These are phyloP conservation scores for Rostrohypoxylon terebratum DNA, from an alignment of 495 filamentous ascomycete species.

Conservation along the genomic window DNA sequence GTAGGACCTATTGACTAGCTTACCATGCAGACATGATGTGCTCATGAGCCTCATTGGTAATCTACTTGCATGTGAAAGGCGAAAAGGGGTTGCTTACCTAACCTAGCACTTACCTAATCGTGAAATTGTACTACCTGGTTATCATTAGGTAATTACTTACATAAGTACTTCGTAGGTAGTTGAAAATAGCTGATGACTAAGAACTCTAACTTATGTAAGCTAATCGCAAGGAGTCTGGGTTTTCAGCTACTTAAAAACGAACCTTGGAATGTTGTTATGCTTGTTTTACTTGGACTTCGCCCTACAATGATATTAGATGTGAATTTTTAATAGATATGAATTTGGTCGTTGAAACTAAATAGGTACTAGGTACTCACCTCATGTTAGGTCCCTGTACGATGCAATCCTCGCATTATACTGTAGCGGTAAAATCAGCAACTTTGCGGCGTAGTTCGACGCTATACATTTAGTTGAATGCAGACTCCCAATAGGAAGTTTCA, in stretches of 20 bases:
- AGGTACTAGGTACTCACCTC: neutral
- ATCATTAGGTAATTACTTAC: neutral
- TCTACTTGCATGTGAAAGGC: neutral
- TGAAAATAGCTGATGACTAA: no score
- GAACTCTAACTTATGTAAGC: no score
- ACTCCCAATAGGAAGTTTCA: constrained; percentile 7
- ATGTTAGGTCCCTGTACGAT: neutral
- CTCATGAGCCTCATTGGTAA: neutral
- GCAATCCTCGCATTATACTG: neutral
- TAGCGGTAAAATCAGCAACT: neutral
- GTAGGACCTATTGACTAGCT: neutral
- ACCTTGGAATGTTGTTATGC: no score
- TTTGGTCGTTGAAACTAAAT: neutral
- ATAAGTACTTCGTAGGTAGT: neutral
- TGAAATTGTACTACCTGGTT: no score
- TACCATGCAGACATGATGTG: neutral
- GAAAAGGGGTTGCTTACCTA: neutral
- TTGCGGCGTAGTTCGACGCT: neutral
- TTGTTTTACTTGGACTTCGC: no score
- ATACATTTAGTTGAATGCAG: neutral
- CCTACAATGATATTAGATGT: no score
- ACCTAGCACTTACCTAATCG: no score
- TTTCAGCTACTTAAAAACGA: no score
- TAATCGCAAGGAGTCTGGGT: no score
- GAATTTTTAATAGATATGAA: neutral